Evolutionary conservation across 2,329 filamentous ascomycete species (phyloP).

Genomic region (Xylariaceae sp.): DNA sequence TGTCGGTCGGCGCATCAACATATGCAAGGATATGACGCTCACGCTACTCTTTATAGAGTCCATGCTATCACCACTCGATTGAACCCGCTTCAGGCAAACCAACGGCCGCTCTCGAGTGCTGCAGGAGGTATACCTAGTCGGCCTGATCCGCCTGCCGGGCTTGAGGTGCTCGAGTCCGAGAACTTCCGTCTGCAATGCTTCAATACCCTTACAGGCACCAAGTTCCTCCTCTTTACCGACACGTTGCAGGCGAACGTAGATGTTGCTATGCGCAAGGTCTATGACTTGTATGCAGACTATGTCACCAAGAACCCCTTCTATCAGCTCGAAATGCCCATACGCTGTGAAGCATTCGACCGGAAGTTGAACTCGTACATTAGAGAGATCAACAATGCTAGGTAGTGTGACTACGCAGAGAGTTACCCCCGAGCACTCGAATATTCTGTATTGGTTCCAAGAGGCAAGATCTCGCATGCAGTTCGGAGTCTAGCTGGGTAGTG

Average conservation of each 20-base stretch:
- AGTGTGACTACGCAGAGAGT: too few relatives aligned
- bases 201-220: constrained; percentile 87
- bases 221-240: constrained; percentile 94
- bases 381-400: constrained; percentile 57
- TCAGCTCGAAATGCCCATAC: constrained; percentile 92
- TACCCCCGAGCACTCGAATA: too few relatives aligned
- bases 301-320: constrained; percentile 99
- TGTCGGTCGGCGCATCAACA: neutral
- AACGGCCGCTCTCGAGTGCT: constrained; percentile 27
- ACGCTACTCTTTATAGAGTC: constrained; percentile 43
- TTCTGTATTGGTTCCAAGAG: too few relatives aligned
- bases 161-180: constrained; percentile 89
- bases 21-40: constrained; percentile 10
- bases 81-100: constrained; percentile 45
- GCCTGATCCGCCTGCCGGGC: constrained; percentile 65
- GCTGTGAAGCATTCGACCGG: constrained; percentile 92
- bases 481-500: too few relatives aligned
- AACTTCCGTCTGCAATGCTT: constrained; percentile 96
- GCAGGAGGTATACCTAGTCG: constrained; percentile 37
- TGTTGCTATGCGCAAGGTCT: constrained; percentile 73
- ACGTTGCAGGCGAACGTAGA: constrained; percentile 82
- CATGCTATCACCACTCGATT: constrained; percentile 64
- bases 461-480: too few relatives aligned
- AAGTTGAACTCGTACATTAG: constrained; percentile 77
- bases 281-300: constrained; percentile 92